A percentile compares a stretch with the other conserved stretches of the same genome.
Conservation (phyloP, 23 red algal genomes). For the Gracilariopsis chorda region DNA sequence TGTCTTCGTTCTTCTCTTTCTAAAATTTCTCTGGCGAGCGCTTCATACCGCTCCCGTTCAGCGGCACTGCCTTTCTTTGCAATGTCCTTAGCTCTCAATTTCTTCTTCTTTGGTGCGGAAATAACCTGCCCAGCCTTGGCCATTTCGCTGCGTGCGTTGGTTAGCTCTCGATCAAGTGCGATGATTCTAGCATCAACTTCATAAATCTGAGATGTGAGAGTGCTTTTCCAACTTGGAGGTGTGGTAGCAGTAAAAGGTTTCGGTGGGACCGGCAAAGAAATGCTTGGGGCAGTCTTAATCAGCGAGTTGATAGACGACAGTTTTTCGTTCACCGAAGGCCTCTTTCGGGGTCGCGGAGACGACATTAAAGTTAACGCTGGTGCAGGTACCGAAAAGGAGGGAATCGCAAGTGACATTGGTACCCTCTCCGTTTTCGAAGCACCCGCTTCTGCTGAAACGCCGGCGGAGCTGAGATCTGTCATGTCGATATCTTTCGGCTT, state of each 20-base stretch:
- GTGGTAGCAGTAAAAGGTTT: neutral
- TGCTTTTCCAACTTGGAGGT: neutral
- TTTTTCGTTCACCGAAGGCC: neutral
- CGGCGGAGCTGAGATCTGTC: neutral
- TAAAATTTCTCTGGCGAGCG: neutral
- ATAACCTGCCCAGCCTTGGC: neutral
- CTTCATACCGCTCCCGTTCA: neutral
- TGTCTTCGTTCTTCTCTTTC: neutral
- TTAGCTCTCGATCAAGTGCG: neutral
- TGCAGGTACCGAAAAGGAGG: conserved; percentile 1
- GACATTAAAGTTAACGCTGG: conserved; percentile 19
- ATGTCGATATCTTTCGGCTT: neutral
- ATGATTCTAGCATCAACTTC: conserved; percentile 25
- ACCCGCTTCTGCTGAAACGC: neutral
- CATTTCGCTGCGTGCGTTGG: neutral
- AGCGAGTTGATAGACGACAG: neutral
- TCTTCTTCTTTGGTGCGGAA: neutral
- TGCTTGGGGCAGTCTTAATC: neutral
- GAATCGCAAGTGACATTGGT: neutral
- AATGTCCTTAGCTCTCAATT: neutral
- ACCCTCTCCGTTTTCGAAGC: neutral
- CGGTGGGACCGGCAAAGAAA: neutral
- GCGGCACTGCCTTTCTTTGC: neutral
- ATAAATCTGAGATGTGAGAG: conserved; percentile 21
- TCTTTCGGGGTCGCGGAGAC: neutral